These are phyloP conservation scores for Clitoria ternatea DNA, from an alignment of 306 rosid genomes.

Conservation along the genomic window DNA sequence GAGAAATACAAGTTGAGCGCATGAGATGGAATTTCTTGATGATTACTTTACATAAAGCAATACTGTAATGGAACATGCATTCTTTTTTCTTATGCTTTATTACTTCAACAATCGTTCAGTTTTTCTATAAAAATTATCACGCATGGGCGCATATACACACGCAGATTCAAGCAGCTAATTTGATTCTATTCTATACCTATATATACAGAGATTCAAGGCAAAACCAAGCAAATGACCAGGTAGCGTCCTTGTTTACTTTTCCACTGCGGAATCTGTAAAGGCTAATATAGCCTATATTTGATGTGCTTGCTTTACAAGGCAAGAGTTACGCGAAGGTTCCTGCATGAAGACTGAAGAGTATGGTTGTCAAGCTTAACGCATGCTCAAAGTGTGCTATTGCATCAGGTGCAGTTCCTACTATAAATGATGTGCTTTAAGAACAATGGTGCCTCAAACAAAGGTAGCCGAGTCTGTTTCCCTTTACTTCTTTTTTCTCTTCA, in stretches of 20 bases:
- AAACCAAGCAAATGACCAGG: too few relatives aligned
- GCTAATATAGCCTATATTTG: neutral
- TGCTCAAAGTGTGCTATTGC: slow-evolving; percentile 8
- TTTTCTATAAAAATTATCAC: neutral
- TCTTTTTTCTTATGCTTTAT: neutral
- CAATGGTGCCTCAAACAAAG: too few relatives aligned
- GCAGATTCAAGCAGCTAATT: too few relatives aligned
- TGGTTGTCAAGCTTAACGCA: slow-evolving; percentile 3
- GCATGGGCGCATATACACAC: too few relatives aligned
- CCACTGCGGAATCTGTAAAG: neutral
- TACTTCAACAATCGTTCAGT: neutral
- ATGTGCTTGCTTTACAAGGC: neutral
- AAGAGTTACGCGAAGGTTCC: neutral
- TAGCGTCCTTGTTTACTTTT: neutral
- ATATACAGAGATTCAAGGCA: too few relatives aligned
- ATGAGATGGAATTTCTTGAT: neutral
- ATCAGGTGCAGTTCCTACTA: slow-evolving; percentile 73
- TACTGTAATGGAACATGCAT: neutral
- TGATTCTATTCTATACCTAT: too few relatives aligned
- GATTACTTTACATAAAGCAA: neutral
- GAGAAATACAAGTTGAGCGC: neutral
- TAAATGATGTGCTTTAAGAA: slow-evolving; percentile 69
- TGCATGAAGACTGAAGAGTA: neutral
- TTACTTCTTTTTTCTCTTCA: too few relatives aligned
- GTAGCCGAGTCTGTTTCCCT: too few relatives aligned